phyloP scores from a whole-genome alignment of 1,284 basidiomycete genomes.

The Trametes versicolor region DNA sequence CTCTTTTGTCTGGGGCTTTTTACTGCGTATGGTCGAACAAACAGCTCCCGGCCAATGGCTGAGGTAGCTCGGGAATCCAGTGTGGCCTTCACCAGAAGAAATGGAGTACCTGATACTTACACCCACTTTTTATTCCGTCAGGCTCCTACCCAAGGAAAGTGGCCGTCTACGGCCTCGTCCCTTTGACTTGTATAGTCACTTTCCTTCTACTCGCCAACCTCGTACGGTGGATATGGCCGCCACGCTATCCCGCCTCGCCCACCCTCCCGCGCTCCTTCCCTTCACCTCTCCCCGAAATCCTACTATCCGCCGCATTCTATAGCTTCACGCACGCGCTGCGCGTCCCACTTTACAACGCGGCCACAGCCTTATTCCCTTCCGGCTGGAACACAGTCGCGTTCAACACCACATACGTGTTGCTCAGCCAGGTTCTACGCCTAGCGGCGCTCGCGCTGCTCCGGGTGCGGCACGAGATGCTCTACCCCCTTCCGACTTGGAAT shows the following conservation, averaged over 20 bases:
- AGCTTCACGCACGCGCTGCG: constrained; percentile 66
- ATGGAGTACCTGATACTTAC: background rate
- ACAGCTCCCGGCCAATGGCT: too few species aligned
- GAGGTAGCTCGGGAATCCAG: too few species aligned
- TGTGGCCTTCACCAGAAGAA: too few species aligned
- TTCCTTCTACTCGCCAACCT: constrained; percentile 60
- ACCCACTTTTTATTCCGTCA: constrained; percentile 37
- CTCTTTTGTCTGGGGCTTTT: too few species aligned
- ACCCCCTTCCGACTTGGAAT: constrained; percentile 57
- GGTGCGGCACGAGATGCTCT: constrained; percentile 56
- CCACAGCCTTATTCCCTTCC: constrained; percentile 42
- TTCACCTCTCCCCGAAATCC: constrained; percentile 66
- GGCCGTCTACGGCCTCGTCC: constrained; percentile 64
- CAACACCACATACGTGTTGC: constrained; percentile 57
- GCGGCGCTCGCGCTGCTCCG: constrained; percentile 63
- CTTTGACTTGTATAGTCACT: constrained; percentile 57
- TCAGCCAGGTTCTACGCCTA: constrained; percentile 64
- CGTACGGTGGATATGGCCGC: constrained; percentile 57
- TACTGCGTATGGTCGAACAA: too few species aligned
- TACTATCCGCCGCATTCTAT: constrained; percentile 68
- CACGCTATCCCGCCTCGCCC: constrained; percentile 44
- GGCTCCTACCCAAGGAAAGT: constrained; percentile 69
- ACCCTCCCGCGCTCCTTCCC: constrained; percentile 59
- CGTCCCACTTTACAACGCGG: constrained; percentile 55
- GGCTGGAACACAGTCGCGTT: constrained; percentile 56